These are phyloP conservation scores for Bruguiera gymnorhiza DNA, from an alignment of 345 rosid species.

Conservation along the genomic window DNA sequence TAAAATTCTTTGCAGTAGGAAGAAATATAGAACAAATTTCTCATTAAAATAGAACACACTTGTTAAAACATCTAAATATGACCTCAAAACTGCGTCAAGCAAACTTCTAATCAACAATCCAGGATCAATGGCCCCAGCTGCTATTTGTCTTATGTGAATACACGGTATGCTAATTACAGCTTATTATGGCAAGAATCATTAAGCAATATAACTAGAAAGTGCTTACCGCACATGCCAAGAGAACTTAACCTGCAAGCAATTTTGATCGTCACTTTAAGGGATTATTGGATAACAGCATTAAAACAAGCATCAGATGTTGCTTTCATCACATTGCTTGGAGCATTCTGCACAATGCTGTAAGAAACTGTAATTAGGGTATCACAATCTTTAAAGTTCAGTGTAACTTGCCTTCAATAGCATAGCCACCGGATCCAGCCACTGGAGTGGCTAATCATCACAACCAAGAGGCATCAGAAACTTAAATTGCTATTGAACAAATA, in stretches of 20 bases:
- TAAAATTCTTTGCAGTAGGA: too few species aligned
- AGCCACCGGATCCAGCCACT: conserved; percentile 77
- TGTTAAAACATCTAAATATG: not conserved
- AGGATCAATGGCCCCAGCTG: conserved; percentile 75
- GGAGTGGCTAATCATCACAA: conserved; percentile 61
- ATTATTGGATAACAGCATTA: conserved; percentile 48
- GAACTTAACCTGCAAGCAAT: conserved; percentile 78
- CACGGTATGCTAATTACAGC: not conserved
- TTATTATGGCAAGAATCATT: conserved; percentile 2
- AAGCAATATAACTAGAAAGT: conserved; percentile 1
- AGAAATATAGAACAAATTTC: not conserved
- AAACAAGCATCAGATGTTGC: conserved; percentile 67
- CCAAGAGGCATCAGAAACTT: conserved; percentile 25
- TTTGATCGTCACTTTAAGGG: conserved; percentile 80
- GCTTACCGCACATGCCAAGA: not conserved
- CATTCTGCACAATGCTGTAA: conserved; percentile 60
- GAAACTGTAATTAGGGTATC: conserved; percentile 46
- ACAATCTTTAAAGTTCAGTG: conserved; percentile 22
- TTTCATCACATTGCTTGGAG: conserved; percentile 68
- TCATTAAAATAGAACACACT: not conserved
- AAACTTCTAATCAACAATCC: conserved; percentile 75
- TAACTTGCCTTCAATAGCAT: conserved; percentile 90
- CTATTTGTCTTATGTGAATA: conserved; percentile 26
- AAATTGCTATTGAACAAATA: conserved; percentile 8
- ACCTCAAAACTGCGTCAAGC: conserved; percentile 95